These are phyloP conservation scores for Thermomyces lanuginosus DNA, from an alignment of 2,329 filamentous ascomycete genomes.

Conservation along the genomic window DNA sequence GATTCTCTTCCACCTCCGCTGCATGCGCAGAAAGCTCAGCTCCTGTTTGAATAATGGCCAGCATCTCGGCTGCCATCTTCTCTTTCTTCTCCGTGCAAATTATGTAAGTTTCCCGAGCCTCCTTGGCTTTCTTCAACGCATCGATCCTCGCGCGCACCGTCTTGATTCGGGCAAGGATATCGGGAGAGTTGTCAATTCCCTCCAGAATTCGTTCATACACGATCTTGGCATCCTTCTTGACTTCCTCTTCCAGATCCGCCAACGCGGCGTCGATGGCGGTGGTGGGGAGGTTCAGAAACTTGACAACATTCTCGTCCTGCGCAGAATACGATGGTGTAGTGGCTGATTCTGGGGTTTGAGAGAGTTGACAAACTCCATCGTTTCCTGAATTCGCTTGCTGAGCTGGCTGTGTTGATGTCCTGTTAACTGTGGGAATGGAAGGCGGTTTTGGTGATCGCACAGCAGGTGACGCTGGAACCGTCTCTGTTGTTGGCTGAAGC, in stretches of 20 bases:
- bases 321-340: too few relatives aligned
- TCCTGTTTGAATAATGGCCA: constrained; percentile 20
- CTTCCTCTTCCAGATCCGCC: constrained; percentile 14
- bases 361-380: too few relatives aligned
- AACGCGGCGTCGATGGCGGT: constrained; percentile 14
- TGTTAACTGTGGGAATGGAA: too few relatives aligned
- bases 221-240: constrained; percentile 20
- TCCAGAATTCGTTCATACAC: constrained; percentile 23
- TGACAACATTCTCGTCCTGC: constrained; percentile 12
- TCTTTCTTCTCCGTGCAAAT: constrained; percentile 16
- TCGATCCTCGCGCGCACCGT: constrained; percentile 20
- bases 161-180: constrained; percentile 21
- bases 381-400: too few relatives aligned
- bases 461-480: too few relatives aligned
- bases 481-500: too few relatives aligned
- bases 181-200: constrained; percentile 15
- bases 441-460: too few relatives aligned
- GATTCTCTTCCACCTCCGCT: constrained; percentile 19
- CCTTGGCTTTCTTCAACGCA: constrained; percentile 20
- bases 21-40: constrained; percentile 16
- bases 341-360: too few relatives aligned
- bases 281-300: constrained; percentile 17
- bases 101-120: constrained; percentile 14
- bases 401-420: too few relatives aligned
- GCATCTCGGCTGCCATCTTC: constrained; percentile 20